A percentile compares a stretch with the other conserved stretches of the same genome.
phyloP scores from a whole-genome alignment of 805 yeast genomes.

The Schizosaccharomyces octosporus region DNA sequence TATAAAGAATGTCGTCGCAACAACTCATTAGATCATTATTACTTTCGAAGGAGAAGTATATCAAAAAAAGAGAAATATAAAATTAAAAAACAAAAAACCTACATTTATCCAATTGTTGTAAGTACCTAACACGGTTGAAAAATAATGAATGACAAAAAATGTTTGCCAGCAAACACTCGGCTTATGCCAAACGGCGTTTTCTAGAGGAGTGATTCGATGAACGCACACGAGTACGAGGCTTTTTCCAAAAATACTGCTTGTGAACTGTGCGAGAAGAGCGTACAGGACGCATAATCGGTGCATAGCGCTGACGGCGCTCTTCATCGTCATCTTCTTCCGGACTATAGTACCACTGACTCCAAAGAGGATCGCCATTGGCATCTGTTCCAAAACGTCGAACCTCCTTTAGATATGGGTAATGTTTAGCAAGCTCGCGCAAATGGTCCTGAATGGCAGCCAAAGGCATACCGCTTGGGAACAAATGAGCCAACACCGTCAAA shows the following conservation, averaged over 20 bases:
- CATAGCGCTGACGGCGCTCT: neutral
- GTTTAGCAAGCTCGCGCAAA: neutral
- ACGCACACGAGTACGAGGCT: neutral
- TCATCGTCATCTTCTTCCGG: neutral
- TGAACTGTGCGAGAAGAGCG: neutral
- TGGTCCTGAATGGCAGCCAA: neutral
- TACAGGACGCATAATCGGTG: neutral
- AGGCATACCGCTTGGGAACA: neutral
- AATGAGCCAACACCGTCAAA: neutral
- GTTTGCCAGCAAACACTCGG: neutral
- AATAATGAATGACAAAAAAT: neutral
- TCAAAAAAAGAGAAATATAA: neutral
- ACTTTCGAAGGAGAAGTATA: neutral
- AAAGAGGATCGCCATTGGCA: neutral
- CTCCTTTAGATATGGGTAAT: neutral
- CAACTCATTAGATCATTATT: too few species aligned
- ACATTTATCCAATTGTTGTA: neutral
- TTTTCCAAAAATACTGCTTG: conserved; percentile 1
- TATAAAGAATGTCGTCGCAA: too few species aligned
- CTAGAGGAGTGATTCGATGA: neutral
- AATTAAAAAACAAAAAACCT: neutral
- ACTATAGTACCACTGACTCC: neutral
- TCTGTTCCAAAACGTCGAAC: neutral
- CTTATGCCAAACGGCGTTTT: neutral
- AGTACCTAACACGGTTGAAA: neutral